A percentile compares a stretch with the other conserved stretches of the same genome.
phyloP scores from a whole-genome alignment of 1,139 yeast genomes.

The Protomyces pachydermus region DNA sequence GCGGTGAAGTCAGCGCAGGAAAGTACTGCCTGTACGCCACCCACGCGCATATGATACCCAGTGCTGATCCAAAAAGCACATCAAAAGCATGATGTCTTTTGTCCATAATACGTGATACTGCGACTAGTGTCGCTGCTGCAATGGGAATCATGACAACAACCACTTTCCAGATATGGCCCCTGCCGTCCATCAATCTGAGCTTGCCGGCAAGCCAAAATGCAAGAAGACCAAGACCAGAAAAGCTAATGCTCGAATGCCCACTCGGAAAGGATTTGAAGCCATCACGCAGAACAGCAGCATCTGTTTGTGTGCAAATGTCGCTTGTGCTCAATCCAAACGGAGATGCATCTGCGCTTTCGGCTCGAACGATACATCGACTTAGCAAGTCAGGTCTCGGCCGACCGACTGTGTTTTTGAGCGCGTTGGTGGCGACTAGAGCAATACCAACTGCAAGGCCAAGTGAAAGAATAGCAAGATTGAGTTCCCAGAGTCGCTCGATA shows the following conservation, averaged over 20 bases:
- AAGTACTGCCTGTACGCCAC: conserved; percentile 21
- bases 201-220: conserved; percentile 66
- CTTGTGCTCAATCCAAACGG: conserved; percentile 43
- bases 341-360: conserved; percentile 19
- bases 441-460: conserved; percentile 50
- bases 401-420: conserved; percentile 66
- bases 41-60: conserved; percentile 17
- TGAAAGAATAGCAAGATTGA: conserved; percentile 54
- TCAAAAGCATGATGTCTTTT: conserved; percentile 35
- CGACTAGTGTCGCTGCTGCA: conserved; percentile 59
- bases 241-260: conserved; percentile 52
- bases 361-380: conserved; percentile 53
- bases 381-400: conserved; percentile 75
- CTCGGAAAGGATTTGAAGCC: conserved; percentile 78
- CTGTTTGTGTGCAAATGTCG: conserved; percentile 44
- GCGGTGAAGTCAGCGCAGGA: conserved; percentile 42
- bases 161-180: conserved; percentile 56
- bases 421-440: conserved; percentile 57
- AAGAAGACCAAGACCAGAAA: conserved; percentile 55
- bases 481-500: conserved; percentile 34
- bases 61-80: conserved; percentile 13
- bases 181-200: conserved; percentile 43
- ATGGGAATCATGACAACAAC: conserved; percentile 45
- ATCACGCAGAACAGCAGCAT: conserved; percentile 49
- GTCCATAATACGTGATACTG: conserved; percentile 69